A percentile compares a stretch with the other conserved stretches of the same genome.
These are phyloP conservation scores for Ogataea wickerhamii DNA, from an alignment of 805 yeast genomes.

Conservation along the genomic window DNA sequence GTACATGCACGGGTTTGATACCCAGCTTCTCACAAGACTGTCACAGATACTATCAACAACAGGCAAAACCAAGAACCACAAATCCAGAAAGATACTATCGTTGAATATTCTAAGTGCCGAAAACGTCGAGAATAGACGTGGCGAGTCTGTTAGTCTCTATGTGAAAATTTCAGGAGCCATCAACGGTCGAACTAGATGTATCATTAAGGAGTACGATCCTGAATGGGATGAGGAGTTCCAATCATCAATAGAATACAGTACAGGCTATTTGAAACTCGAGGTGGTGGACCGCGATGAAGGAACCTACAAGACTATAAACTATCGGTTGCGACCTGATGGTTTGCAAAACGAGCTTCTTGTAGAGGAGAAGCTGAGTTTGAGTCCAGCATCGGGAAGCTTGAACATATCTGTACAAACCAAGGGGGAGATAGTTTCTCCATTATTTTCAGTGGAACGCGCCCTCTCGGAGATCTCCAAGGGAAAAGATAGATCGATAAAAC, in stretches of 20 bases:
- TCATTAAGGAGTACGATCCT: slow-evolving; percentile 62
- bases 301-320: slow-evolving; percentile 16
- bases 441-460: slow-evolving; percentile 76
- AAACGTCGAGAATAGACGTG: slow-evolving; percentile 30
- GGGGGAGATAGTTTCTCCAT: slow-evolving; percentile 73
- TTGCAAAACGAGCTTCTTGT: slow-evolving; percentile 8
- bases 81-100: slow-evolving; percentile 19
- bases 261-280: slow-evolving; percentile 14
- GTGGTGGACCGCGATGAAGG: slow-evolving; percentile 19
- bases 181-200: slow-evolving; percentile 54
- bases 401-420: slow-evolving; percentile 70
- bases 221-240: slow-evolving; percentile 89
- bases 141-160: slow-evolving; percentile 27
- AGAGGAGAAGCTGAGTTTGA: slow-evolving; percentile 22
- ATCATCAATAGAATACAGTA: slow-evolving; percentile 16
- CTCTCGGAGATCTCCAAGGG: slow-evolving; percentile 61
- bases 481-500: slow-evolving; percentile 61
- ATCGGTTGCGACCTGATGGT: slow-evolving; percentile 14
- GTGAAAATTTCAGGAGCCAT: slow-evolving; percentile 23
- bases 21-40: slow-evolving; percentile 9
- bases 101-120: slow-evolving; percentile 27
- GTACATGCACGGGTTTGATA: slow-evolving; percentile 16
- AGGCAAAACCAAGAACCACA: slow-evolving; percentile 1
- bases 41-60: slow-evolving; percentile 12
- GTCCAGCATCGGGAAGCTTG: slow-evolving; percentile 51